These are phyloP conservation scores for Euclidium syriacum DNA, from an alignment of 345 rosid species.

Conservation along the genomic window DNA sequence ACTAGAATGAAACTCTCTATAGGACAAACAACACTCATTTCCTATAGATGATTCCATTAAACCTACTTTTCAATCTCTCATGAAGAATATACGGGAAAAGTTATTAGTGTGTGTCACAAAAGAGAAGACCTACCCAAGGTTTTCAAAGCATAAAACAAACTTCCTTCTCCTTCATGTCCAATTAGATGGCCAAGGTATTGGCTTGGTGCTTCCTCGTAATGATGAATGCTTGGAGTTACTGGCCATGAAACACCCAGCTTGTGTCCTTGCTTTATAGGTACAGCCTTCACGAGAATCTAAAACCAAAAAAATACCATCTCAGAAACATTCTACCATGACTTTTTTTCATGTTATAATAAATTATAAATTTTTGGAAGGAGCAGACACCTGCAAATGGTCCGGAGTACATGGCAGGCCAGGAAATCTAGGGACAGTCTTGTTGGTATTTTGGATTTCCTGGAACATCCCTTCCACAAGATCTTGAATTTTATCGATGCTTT, in stretches of 20 bases:
- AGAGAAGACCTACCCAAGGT: slow-evolving; percentile 58
- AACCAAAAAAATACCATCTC: slow-evolving; percentile 5
- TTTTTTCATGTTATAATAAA: not conserved
- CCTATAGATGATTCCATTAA: not conserved
- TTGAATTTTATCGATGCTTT: slow-evolving; percentile 68
- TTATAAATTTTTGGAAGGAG: not conserved
- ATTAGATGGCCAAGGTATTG: slow-evolving; percentile 84
- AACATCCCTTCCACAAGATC: slow-evolving; percentile 59
- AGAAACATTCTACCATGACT: slow-evolving; percentile 4
- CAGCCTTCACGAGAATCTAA: slow-evolving; percentile 75
- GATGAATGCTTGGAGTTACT: slow-evolving; percentile 69
- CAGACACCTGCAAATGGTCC: slow-evolving; percentile 77
- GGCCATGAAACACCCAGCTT: slow-evolving; percentile 76
- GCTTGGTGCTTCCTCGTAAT: slow-evolving; percentile 80
- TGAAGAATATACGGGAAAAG: not conserved
- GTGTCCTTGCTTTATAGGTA: slow-evolving; percentile 88
- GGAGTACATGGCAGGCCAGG: slow-evolving; percentile 77
- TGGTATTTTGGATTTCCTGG: slow-evolving; percentile 57
- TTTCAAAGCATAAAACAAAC: slow-evolving; percentile 75
- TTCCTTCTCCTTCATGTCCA: slow-evolving; percentile 95
- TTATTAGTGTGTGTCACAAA: not conserved
- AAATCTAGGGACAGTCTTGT: slow-evolving; percentile 40
- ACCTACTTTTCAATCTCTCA: not conserved
- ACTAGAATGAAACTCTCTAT: not conserved
- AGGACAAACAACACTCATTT: not conserved